Evolutionary conservation across 495 filamentous ascomycete genomes (phyloP), one percentile per base, ranked within the genome.

Genomic region (Penicillium argentinense): DNA sequence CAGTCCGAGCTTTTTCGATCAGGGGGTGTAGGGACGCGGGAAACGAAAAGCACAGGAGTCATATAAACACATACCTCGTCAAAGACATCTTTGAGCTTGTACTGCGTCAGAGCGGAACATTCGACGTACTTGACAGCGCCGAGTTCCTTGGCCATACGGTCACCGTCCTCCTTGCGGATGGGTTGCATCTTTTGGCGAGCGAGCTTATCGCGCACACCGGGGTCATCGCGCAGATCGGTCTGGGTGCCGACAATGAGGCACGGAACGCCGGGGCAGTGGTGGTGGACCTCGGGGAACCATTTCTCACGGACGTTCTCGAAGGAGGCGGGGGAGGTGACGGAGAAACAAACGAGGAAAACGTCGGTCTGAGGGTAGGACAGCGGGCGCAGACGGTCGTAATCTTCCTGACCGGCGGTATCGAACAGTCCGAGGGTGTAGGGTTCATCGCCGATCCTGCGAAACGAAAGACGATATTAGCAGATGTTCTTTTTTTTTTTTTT

Each of bases 231-330:
- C 60, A 98, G 76, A 88, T 98, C 93, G 45, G 90, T 91, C 72
- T 98, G 93, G 9, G 93, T 98, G 54, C 93, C 93, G 52, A 98
- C 93, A 54, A 98, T 97, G 36, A 98, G 74, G 79, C 95, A 98
- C 23, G 93, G 93, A 9, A 98, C 93, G 51, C 93, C 93, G 17
- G 93, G 93, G 68, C 93, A 98, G 69, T 98, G 93, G 68, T 98
- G 93, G 63, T 95, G 91, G 14, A 98, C 93, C 67, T 98, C 93
- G 12, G 93, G 93, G 57, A 97, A 91, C 93, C 93, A 98, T 67
- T 98, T 98, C 73, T 97, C 95, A 52, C 90, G 83, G 25, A 98
- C 95, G 84, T 98, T 98, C 69, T 98, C 93, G 65, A 98, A 98
- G 12, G 90, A 96, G 27, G 93, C 90, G n/a, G 95, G 93, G 9